Evolutionary conservation across 441 rosid species (phyloP), one percentile per base, ranked within the genome.

Genomic region (Pelargonium cotyledonis): DNA sequence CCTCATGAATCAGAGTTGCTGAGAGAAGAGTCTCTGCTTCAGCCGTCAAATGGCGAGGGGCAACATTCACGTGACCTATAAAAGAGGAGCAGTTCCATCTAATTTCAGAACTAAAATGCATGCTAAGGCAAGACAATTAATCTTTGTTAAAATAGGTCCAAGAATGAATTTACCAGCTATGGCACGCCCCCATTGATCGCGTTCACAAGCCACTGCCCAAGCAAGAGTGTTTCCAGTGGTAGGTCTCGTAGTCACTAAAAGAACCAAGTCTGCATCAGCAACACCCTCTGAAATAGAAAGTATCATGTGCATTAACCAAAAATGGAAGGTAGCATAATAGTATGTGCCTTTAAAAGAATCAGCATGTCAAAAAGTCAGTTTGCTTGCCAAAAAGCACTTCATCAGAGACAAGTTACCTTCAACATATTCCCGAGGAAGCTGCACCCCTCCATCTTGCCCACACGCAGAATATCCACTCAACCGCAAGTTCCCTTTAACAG

Each of bases 131-230:
- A 55, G 19, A 55, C 21, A 55, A 19, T 55, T 55, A 7, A 55
- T 55, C 61, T 55, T 7, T 55, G 26, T 55, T 16, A 7, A 55
- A 55, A 55, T 8, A 55, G 23, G 61, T 9, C 61, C 23, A 55
- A 55, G 19, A 64, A 5, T 55, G 16, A 14, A 7, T 44, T 69
- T 84, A 89, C 99, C 99, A 80, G 99, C 99, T 73, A 95, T 85
- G 64, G 99, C 99, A 69, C 99, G 96, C 47, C 99, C 99, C 98
- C 99, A 95, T 62, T 95, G 99, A 79, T 95, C 98, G 49, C 98
- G 95, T 73, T 95, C 98, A 68, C 99, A 95, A 66, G 98, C 99
- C 73, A 95, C 99, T 18, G 98, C 98, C 99, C 99, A 95, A 49
- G 99, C 98, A 75, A 95, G 88, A 57, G 99, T 95, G 84, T 95